Base-by-base conservation (phyloP, 1,284 basidiomycete genomes). In the Trametes pubescens region DNA sequence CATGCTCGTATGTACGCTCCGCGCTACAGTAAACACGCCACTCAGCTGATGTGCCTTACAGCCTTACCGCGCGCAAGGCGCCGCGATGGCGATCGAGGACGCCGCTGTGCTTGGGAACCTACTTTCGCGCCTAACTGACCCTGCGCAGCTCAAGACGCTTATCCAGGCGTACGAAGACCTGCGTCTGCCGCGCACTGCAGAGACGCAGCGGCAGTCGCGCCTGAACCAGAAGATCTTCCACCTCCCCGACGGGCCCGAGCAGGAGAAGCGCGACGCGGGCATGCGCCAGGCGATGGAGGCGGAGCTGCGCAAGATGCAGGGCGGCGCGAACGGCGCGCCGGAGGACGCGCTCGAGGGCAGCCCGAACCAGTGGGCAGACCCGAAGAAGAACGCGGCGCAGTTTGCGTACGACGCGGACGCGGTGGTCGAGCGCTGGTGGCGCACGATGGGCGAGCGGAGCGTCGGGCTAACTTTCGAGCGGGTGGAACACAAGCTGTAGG, bases 1-100 rank as follows among this genome's bases (percentile, higher is more conserved):
- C 0, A 90, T 90, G 87, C 79, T 89, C 11, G 85, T 70, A 51
- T 14, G 71, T 67, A 18, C 22, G 32, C 2, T 46, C 11, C 35
- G 8, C 52, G 2, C 22, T 16, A 29, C 44, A 9, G n/a, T 56
- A 34, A 1, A 53, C 11, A 2, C 6, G 3, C 2, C 24, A 18
- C 9, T 32, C 34, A 2, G 9, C 34, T 22, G 34, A 22, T 10
- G 13, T 5, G 5, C 0, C 24, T 22, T 43, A 26, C 67, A 89
- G 86, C 89, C 89, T 5, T 89, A 89, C 73, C 83, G 86, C 46
- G 89, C 86, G 0, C 88, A 90, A 73, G 89, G 87, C 16, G 84
- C 87, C 16, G 86, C 88, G 3, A 89, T 90, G 81, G 88, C 88
- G 0, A 79, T 90, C 57, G 88, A 91, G 75, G 89, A 90, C 63